Percentiles rank a stretch among this genome's conserved stretches.
Evolutionary conservation across 2,329 filamentous ascomycete species (phyloP).

Genomic region (Coleophoma cylindrospora): DNA sequence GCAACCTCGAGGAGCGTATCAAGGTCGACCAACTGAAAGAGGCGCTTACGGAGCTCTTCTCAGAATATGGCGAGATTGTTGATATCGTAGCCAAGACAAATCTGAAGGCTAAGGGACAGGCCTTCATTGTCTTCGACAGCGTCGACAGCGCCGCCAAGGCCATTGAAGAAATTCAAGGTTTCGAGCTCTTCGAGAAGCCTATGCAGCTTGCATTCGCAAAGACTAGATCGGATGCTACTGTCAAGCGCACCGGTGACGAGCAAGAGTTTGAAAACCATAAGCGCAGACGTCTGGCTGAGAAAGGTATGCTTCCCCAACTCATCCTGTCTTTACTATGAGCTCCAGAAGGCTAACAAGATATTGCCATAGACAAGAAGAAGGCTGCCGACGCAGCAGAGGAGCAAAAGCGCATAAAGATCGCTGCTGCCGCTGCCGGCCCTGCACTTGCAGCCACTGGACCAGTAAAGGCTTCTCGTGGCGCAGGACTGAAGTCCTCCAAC

Average conservation of each 20-base stretch:
- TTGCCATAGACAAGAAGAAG: slow-evolving; percentile 61
- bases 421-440: slow-evolving; percentile 28
- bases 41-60: slow-evolving; percentile 73
- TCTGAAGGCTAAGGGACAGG: slow-evolving; percentile 88
- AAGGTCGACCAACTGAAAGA: slow-evolving; percentile 74
- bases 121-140: slow-evolving; percentile 86
- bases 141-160: slow-evolving; percentile 75
- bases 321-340: no score
- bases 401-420: slow-evolving; percentile 67
- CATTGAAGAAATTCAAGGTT: slow-evolving; percentile 85
- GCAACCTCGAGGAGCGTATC: slow-evolving; percentile 89
- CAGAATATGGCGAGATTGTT: slow-evolving; percentile 79
- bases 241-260: slow-evolving; percentile 65
- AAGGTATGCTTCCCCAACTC: slow-evolving; percentile 53
- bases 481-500: slow-evolving; percentile 72
- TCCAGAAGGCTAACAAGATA: no score
- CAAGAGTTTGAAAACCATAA: slow-evolving; percentile 89
- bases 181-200: slow-evolving; percentile 86
- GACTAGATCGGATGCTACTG: slow-evolving; percentile 81
- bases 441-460: slow-evolving; percentile 49
- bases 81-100: slow-evolving; percentile 88
- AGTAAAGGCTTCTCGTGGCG: slow-evolving; percentile 64
- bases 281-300: slow-evolving; percentile 77
- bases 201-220: slow-evolving; percentile 82
- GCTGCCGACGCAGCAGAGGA: slow-evolving; percentile 75